Evolutionary conservation across 208 protist genomes (phyloP), one percentile per base, ranked within the genome.

Genomic region (Acanthamoeba quina): DNA sequence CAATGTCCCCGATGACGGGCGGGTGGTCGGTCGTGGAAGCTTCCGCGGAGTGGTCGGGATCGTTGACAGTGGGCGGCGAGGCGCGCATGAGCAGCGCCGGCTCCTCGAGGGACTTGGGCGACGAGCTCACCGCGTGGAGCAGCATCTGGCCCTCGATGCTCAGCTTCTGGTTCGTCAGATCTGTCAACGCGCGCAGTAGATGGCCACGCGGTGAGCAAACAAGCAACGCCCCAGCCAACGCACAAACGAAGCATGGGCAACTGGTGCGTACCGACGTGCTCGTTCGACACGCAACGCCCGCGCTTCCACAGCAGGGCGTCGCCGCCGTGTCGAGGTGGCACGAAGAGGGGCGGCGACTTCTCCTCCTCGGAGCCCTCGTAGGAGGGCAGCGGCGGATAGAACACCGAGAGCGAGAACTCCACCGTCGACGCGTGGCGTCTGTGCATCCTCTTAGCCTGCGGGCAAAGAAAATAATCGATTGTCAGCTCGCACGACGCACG

Each of bases 61-160:
- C 21, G 58, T 64, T 15, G 58, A 3, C 64, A 29, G n/a, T 37
- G 29, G 64, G 56, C 58, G 82, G 82, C 5, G 82, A 90, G 44
- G 56, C 26, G 58, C 58, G 82, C 49, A 82, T 44, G 72, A 82
- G 72, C 34, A 82, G 19, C 4, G 72, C 41, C 17, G 41, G 41
- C n/a, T 82, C 72, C 44, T 82, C 41, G 11, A 82, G 72, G 1
- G 72, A 44, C 21, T 82, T 82, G 41, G 72, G 72, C 19, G 72
- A 82, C 5, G 72, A 82, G 44, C 72, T 82, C 41, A 64, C 41
- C 0, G 60, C 29, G 47, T 92, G 88, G 1, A 92, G 37, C 47
- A 92, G 64, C 88, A 92, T 92, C 44, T 92, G 62, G 37, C 88
- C 88, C 64, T 92, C 88, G 47, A 92, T 49, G 24, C 52, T 92